Evolutionary conservation across 2,329 filamentous ascomycete genomes (phyloP), one percentile per base, ranked within the genome.

Genomic region (Pestalotiopsis sp.): DNA sequence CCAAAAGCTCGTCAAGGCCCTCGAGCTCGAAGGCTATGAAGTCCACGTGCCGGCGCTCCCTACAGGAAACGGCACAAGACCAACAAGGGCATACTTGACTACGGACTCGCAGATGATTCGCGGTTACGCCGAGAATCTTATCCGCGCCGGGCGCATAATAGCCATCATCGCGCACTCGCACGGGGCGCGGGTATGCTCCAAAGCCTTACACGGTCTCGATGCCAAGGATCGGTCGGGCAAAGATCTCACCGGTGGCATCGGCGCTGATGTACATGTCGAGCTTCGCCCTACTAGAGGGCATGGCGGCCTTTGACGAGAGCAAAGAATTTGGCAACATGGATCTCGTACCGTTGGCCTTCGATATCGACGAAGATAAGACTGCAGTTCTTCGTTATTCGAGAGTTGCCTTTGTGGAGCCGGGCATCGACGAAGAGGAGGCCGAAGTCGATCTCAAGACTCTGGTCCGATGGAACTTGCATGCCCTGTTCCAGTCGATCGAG

Each of bases 161-260:
- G 68, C 70, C 4, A 72, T 66, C 4, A 38, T 78, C 12, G 67
- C 74, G 68, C 73, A 78, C 39, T 76, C 72, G 1, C 78, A 78
- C 58, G 77, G 76, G 14, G 76, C 76, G 0, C 73, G 76, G 25
- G 76, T 78, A 3, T 73, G 73, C 12, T 71, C 72, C 14, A 76
- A 77, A 45, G 74, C 74, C 1, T 57, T 78, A 0, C 20, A 69
- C 63, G 72, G 73, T 0, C 70, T 78, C 0, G 70, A 74, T 6
- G 5, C 57, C 1, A 65, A 71, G 6, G 27, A 67, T 12, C 72
- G 72, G 9, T 57, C 69, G 2, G 49, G 64, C n/a, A n/a, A 68
- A 17, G 71, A 70, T 2, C 70, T 70, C 2, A 1, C 2, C 13
- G 76, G 75, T 6, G 76, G 76, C 13, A 67, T 78, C 23, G 3